phyloP scores from a whole-genome alignment of 768 basidiomycete species.

The Clitopilus passeckerianus region DNA sequence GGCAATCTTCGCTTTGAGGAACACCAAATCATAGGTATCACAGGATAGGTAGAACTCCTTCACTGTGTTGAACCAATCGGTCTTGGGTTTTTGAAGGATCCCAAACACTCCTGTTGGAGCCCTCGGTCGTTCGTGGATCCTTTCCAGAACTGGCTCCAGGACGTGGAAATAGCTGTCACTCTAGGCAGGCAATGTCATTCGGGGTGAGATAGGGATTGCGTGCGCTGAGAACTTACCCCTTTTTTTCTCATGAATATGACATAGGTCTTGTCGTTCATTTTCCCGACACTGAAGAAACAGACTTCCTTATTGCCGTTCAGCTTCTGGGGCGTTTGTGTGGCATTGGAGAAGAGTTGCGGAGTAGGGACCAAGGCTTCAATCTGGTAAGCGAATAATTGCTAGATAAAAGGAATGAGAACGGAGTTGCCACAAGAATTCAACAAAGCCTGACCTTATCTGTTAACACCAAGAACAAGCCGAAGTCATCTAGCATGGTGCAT shows the following conservation, averaged over 20 bases:
- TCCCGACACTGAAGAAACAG: slow-evolving; percentile 93
- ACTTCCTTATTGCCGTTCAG: slow-evolving; percentile 88
- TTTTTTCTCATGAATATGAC: slow-evolving; percentile 97
- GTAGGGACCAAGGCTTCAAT: slow-evolving; percentile 96
- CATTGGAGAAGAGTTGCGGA: slow-evolving; percentile 59
- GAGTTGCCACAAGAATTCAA: not conserved
- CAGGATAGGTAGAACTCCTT: slow-evolving; percentile 85
- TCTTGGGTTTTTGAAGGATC: slow-evolving; percentile 57
- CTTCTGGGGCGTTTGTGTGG: slow-evolving; percentile 82
- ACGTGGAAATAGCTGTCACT: slow-evolving; percentile 90
- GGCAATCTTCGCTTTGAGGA: slow-evolving; percentile 87
- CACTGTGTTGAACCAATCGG: slow-evolving; percentile 91
- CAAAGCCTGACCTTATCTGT: slow-evolving; percentile 71
- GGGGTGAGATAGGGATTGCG: slow-evolving; percentile 15
- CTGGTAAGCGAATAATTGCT: slow-evolving; percentile 90
- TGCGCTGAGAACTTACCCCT: slow-evolving; percentile 49
- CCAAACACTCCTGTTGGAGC: slow-evolving; percentile 59
- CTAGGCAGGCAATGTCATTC: slow-evolving; percentile 18
- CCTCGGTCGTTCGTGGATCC: slow-evolving; percentile 71
- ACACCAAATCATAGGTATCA: slow-evolving; percentile 84
- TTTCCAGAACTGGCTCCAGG: slow-evolving; percentile 86
- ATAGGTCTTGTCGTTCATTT: slow-evolving; percentile 77
- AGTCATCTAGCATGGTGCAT: slow-evolving; percentile 92
- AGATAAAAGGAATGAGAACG: slow-evolving; percentile 1
- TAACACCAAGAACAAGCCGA: slow-evolving; percentile 93